Evolutionary conservation across 768 basidiomycete species (phyloP).

Genomic region (Pulveroboletus sp.): DNA sequence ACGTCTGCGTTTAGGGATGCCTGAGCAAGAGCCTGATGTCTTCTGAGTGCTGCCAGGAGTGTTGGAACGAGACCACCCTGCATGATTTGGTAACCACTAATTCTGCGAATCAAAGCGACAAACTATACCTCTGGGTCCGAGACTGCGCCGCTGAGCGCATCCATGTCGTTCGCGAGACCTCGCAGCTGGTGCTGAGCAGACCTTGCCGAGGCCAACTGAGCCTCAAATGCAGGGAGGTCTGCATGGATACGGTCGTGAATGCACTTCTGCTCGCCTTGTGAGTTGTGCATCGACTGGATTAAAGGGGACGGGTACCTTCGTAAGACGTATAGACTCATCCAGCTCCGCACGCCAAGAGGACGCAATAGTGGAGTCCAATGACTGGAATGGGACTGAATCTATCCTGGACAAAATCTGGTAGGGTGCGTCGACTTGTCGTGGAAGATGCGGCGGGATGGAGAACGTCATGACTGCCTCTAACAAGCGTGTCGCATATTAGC

Average conservation of each 20-base stretch:
- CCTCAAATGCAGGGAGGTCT: constrained; percentile 59
- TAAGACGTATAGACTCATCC: constrained; percentile 62
- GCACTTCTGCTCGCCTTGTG: constrained; percentile 40
- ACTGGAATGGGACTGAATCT: constrained; percentile 53
- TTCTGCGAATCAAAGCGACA: constrained; percentile 1
- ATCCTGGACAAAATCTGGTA: constrained; percentile 68
- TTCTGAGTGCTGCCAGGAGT: constrained; percentile 49
- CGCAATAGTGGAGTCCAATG: constrained; percentile 56
- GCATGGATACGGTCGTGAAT: constrained; percentile 71
- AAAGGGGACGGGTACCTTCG: constrained; percentile 49
- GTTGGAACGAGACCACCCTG: constrained; percentile 68
- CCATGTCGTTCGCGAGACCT: constrained; percentile 49
- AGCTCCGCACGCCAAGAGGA: constrained; percentile 70
- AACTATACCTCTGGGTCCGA: constrained; percentile 55
- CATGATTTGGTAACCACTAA: constrained; percentile 6
- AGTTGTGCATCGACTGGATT: background rate
- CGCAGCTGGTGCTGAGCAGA: constrained; percentile 58
- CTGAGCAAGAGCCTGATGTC: constrained; percentile 62
- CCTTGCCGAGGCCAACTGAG: constrained; percentile 56
- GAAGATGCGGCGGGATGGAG: constrained; percentile 65
- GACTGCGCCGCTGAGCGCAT: constrained; percentile 45
- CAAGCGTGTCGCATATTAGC: background rate
- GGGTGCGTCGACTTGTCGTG: constrained; percentile 67
- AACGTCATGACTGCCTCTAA: constrained; percentile 55
- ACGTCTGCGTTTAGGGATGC: constrained; percentile 52